Evolutionary conservation across 2,329 filamentous ascomycete genomes (phyloP).

Genomic region (Elsinoe necatrix): DNA sequence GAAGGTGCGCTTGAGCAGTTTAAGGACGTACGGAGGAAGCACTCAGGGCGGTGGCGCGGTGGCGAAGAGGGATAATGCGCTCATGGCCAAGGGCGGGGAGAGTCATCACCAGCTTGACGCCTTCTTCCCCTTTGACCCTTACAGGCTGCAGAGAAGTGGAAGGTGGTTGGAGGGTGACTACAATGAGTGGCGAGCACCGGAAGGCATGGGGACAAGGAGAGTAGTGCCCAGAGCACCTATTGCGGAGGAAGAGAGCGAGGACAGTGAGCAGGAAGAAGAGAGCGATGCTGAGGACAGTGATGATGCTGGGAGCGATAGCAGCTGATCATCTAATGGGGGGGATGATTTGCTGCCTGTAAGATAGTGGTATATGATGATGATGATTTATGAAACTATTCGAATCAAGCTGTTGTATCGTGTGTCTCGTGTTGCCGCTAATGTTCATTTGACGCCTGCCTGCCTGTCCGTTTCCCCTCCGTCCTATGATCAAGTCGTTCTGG

Average conservation of each 20-base stretch:
- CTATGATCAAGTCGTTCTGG: not conserved
- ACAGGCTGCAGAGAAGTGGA: slow-evolving; percentile 78
- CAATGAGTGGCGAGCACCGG: slow-evolving; percentile 56
- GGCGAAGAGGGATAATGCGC: slow-evolving; percentile 48
- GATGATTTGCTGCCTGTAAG: not conserved
- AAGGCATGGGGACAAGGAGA: slow-evolving; percentile 39
- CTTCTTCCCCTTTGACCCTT: slow-evolving; percentile 97
- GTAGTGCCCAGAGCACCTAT: slow-evolving; percentile 38
- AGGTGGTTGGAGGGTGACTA: slow-evolving; percentile 83
- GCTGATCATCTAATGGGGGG: not conserved
- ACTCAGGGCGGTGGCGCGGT: slow-evolving; percentile 21
- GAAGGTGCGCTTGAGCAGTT: slow-evolving; percentile 63
- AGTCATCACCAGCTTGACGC: slow-evolving; percentile 79
- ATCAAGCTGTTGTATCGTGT: not conserved
- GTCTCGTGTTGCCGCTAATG: not conserved
- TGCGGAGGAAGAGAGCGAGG: slow-evolving; percentile 31
- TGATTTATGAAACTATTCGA: slow-evolving; percentile 9
- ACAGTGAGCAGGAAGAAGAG: slow-evolving; percentile 32
- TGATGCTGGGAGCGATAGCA: slow-evolving; percentile 20
- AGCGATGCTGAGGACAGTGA: slow-evolving; percentile 25
- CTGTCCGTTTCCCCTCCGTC: no score
- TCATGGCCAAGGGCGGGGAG: slow-evolving; percentile 54
- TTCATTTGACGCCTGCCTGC: not conserved
- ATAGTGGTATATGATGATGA: slow-evolving; percentile 1
- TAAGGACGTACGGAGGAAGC: slow-evolving; percentile 36